Percentiles rank a stretch among this genome's conserved stretches.
These are phyloP conservation scores for Cercospora sesami DNA, from an alignment of 2,329 filamentous ascomycete species.

Conservation along the genomic window DNA sequence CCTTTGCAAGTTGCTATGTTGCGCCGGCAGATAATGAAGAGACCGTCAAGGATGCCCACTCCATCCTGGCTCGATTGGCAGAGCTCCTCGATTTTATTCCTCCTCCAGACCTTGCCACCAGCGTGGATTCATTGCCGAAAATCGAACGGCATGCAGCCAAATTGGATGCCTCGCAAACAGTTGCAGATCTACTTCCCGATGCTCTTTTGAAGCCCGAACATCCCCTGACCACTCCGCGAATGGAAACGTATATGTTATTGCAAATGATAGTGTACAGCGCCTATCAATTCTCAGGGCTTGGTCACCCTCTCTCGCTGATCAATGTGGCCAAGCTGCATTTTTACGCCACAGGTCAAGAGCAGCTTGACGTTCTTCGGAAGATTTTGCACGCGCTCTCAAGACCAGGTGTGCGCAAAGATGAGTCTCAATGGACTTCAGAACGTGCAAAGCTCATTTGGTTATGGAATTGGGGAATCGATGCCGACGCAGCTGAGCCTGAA, in stretches of 20 bases:
- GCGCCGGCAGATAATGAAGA: conserved; percentile 61
- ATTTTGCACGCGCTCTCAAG: conserved; percentile 58
- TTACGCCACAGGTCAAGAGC: conserved; percentile 63
- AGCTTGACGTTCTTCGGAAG: conserved; percentile 59
- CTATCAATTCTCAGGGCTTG: conserved; percentile 46
- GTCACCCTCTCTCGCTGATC: conserved; percentile 44
- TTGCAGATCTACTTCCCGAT: conserved; percentile 42
- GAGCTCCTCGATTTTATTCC: conserved; percentile 62
- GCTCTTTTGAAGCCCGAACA: conserved; percentile 61
- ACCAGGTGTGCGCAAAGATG: conserved; percentile 52
- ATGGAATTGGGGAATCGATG: conserved; percentile 65
- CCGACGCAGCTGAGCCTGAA: conserved; percentile 38
- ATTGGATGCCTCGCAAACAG: conserved; percentile 36
- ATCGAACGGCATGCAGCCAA: conserved; percentile 42
- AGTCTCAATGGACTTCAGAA: conserved; percentile 62
- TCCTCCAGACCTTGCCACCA: conserved; percentile 50
- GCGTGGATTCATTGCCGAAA: conserved; percentile 46
- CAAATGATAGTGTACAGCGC: conserved; percentile 60
- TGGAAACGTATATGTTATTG: conserved; percentile 59
- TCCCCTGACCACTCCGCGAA: conserved; percentile 62
- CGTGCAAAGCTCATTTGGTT: conserved; percentile 71
- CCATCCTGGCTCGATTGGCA: conserved; percentile 60
- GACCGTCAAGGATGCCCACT: conserved; percentile 61
- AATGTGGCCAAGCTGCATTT: conserved; percentile 61
- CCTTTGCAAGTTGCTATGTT: conserved; percentile 67